Evolutionary conservation across 139 green algal genomes (phyloP).

Genomic region (Coelastrella sp.): DNA sequence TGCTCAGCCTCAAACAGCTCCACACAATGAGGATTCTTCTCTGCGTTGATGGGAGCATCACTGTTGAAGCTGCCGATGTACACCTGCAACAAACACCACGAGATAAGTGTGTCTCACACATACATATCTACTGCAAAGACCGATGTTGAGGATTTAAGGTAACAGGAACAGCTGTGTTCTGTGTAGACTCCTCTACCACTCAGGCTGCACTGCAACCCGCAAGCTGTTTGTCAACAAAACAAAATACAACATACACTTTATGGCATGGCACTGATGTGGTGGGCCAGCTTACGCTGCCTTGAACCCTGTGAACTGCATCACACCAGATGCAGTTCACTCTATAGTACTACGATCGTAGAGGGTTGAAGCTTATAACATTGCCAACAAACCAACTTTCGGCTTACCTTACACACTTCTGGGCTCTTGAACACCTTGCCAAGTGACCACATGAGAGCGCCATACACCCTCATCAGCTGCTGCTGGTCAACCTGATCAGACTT

Average conservation of each 20-base stretch:
- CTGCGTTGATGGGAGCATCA: constrained; percentile 69
- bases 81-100: constrained; percentile 65
- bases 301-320: too few relatives aligned
- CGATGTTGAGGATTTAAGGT: neutral
- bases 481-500: constrained; percentile 94
- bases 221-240: too few relatives aligned
- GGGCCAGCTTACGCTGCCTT: too few relatives aligned
- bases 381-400: neutral
- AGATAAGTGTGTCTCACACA: neutral
- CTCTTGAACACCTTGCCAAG: constrained; percentile 95
- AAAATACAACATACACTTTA: too few relatives aligned
- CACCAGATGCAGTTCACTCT: too few relatives aligned
- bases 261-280: too few relatives aligned
- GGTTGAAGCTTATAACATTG: too few relatives aligned
- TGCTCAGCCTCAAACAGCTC: constrained; percentile 94
- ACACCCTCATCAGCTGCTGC: constrained; percentile 99
- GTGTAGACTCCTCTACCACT: too few relatives aligned
- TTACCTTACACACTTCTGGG: constrained; percentile 82
- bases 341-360: too few relatives aligned
- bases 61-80: constrained; percentile 96
- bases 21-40: constrained; percentile 80
- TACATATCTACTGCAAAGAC: neutral
- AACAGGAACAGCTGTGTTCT: too few relatives aligned
- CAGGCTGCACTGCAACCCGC: too few relatives aligned
- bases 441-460: constrained; percentile 99